These are phyloP conservation scores for Persicaria tinctoria DNA, from an alignment of 148 eudicot species.

Conservation along the genomic window DNA sequence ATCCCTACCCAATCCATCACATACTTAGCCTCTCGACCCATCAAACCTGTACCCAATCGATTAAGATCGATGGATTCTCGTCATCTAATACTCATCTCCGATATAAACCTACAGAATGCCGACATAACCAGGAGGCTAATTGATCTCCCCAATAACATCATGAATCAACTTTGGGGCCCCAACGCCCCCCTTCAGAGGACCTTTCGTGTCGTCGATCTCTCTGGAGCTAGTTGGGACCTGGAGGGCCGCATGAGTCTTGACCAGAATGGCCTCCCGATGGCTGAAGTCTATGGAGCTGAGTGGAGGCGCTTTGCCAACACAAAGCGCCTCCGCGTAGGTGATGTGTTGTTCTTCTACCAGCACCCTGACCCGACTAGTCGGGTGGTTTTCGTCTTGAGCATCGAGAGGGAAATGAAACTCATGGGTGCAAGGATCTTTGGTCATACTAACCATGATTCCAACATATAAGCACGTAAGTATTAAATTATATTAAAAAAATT, in stretches of 20 bases:
- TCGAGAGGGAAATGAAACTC: background rate
- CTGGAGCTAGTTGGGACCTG: background rate
- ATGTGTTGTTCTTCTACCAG: background rate
- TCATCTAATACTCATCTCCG: too few species aligned
- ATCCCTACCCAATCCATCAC: too few species aligned
- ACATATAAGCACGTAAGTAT: too few species aligned
- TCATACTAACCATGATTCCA: background rate
- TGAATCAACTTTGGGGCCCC: too few species aligned
- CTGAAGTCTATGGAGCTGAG: background rate
- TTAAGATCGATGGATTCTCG: too few species aligned
- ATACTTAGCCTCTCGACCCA: too few species aligned
- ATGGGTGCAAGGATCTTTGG: background rate
- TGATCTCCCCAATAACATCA: too few species aligned
- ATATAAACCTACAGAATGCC: too few species aligned
- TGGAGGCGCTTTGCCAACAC: background rate
- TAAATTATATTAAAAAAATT: too few species aligned
- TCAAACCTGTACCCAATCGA: too few species aligned
- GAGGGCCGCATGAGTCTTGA: background rate
- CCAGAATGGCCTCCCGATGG: background rate
- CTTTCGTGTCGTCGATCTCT: background rate
- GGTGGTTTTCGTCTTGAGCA: background rate
- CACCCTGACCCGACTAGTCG: background rate
- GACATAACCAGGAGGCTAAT: too few species aligned
- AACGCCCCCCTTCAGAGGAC: background rate
- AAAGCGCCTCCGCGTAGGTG: background rate